Evolutionary conservation across 495 filamentous ascomycete species (phyloP), one percentile per base, ranked within the genome.

Genomic region (Talaromyces trachyspermus): DNA sequence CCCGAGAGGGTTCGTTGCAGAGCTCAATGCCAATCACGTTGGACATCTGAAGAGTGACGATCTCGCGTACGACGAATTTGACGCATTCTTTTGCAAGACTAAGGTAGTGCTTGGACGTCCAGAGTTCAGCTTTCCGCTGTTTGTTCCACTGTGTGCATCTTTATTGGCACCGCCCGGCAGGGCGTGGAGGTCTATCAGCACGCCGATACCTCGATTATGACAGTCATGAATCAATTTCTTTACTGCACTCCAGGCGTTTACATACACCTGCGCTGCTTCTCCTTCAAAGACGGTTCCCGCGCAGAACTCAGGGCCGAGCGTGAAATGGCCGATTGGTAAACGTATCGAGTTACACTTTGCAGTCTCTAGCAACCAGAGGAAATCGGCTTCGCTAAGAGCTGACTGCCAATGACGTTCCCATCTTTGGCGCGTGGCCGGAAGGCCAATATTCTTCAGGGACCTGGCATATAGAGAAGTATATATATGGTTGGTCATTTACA

Each of bases 271-370:
- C 1, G 59, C 48, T 9, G 63, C 56, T 0, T 57, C 46, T 1
- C 56, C 60, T 22, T 66, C 66, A 50, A 79, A 81, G 8, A 65
- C 58, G 1, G 76, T 80, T n/a, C 61, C 63, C 5, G 56, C 24
- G 49, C 64, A 70, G 53, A 69, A 79, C 12, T 54, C 38, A 0
- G 67, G 65, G 0, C 71, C 73, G 10, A 80, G 65, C 3, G 69
- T 75, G 49, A 68, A 80, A 54, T 71, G 78, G 5, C 77, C 76
- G 25, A 82, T 67, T 3, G 78, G 77, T 1, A 82, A 57, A 12
- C 77, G 70, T 41, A 80, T 62, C n/a, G 66, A 66, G 5, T 74
- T 80, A 49, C 66, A 69, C 45, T 60, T 63, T 4, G 69, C 73
- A 25, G 52, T 49, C 12, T 71, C 60, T 7, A 51, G 55, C 24